Conservation (phyloP, 306 rosid genomes). For the Inga oerstediana region DNA sequence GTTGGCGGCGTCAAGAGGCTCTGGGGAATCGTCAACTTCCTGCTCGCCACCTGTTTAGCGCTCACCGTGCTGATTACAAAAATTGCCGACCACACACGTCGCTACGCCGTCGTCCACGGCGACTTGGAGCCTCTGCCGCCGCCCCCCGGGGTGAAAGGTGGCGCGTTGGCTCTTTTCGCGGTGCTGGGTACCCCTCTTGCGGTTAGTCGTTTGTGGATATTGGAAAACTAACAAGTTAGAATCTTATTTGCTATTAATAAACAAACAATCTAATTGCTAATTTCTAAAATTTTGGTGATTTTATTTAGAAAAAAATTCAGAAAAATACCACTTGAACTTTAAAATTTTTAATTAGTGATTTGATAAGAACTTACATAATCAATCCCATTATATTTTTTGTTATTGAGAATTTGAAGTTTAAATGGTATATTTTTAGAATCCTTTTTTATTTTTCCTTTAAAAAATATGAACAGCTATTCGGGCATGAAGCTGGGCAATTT, state of each 20-base stretch:
- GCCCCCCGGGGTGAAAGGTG: constrained; percentile 34
- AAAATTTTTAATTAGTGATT: no score
- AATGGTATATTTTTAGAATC: no score
- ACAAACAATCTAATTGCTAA: not conserved
- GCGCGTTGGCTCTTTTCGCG: constrained; percentile 57
- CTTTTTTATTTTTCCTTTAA: not conserved
- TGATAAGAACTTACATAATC: no score
- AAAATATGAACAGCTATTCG: not conserved
- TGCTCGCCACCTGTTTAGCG: constrained; percentile 50
- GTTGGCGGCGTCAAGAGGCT: constrained; percentile 65
- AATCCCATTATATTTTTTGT: no score
- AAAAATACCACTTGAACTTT: no score
- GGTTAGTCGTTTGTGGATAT: constrained; percentile 39
- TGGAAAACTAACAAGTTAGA: not conserved
- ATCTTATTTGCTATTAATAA: no score
- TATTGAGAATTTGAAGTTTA: no score
- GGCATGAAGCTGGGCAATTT: not conserved
- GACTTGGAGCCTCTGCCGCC: constrained; percentile 24
- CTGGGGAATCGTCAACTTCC: constrained; percentile 71
- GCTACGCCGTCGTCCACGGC: not conserved
- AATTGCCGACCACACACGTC: constrained; percentile 43
- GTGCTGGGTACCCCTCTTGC: constrained; percentile 70
- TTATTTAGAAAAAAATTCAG: no score
- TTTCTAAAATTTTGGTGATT: not conserved
- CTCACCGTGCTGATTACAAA: constrained; percentile 57